These are phyloP conservation scores for Nissolia schottii DNA, from an alignment of 306 rosid genomes.

Conservation along the genomic window DNA sequence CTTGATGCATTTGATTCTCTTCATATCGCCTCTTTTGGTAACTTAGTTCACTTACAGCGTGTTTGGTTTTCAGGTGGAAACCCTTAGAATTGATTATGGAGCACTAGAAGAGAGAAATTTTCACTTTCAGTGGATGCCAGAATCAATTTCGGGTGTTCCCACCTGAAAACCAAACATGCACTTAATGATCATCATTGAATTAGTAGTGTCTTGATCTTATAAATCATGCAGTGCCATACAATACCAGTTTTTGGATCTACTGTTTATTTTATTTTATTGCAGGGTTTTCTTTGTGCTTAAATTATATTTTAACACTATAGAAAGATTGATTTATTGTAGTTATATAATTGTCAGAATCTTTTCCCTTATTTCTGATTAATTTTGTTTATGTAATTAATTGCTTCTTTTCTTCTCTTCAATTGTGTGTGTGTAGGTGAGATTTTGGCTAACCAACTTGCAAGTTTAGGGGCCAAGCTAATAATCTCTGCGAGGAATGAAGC, in stretches of 20 bases:
- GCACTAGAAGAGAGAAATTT: too few relatives aligned
- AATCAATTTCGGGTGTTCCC: too few relatives aligned
- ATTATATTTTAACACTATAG: not conserved
- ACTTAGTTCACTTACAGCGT: not conserved
- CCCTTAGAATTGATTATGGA: too few relatives aligned
- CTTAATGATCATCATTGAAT: not conserved
- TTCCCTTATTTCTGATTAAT: not conserved
- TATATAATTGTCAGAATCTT: slow-evolving; percentile 6
- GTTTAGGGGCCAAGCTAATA: slow-evolving; percentile 86
- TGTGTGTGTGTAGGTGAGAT: slow-evolving; percentile 60
- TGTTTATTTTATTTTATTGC: slow-evolving; percentile 2
- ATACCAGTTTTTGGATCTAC: not conserved
- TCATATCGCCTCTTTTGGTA: not conserved
- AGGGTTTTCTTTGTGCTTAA: not conserved
- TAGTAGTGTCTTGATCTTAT: not conserved
- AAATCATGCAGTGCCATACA: not conserved
- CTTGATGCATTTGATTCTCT: not conserved
- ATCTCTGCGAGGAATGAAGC: slow-evolving; percentile 87
- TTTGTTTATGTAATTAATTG: slow-evolving; percentile 10
- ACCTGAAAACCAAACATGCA: too few relatives aligned
- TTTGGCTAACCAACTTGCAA: slow-evolving; percentile 84
- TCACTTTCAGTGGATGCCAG: too few relatives aligned
- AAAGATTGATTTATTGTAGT: not conserved
- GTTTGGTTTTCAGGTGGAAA: too few relatives aligned
- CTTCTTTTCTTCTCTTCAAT: not conserved